phyloP scores from a whole-genome alignment of 495 filamentous ascomycete species.

The Talaromyces ruber region DNA sequence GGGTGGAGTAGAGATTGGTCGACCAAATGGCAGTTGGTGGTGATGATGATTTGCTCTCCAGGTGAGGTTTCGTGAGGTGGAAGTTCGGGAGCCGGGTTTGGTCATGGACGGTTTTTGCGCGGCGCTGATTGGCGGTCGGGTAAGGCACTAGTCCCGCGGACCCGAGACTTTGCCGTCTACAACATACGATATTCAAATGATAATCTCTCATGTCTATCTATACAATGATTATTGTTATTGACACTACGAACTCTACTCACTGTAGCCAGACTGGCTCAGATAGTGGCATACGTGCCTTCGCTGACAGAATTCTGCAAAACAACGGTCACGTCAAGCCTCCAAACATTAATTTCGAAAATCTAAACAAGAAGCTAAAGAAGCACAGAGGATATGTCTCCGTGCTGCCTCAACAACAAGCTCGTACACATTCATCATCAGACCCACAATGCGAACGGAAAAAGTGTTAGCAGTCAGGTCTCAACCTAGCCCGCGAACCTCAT shows the following conservation, averaged over 20 bases:
- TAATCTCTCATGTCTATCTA: background rate
- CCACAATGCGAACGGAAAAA: background rate
- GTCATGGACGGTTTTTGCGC: background rate
- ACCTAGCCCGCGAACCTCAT: background rate
- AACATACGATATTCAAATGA: background rate
- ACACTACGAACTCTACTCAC: background rate
- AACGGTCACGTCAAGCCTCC: background rate
- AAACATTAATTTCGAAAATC: background rate
- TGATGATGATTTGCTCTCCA: slow-evolving; percentile 1
- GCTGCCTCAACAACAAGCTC: background rate
- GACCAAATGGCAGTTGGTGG: slow-evolving; percentile 16
- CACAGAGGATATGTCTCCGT: background rate
- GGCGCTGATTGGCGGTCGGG: background rate
- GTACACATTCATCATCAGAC: background rate
- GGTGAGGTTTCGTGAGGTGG: background rate
- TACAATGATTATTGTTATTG: background rate
- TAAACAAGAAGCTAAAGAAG: background rate
- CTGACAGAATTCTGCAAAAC: background rate
- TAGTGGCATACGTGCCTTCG: background rate
- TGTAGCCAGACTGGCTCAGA: background rate
- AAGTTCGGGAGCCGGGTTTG: slow-evolving; percentile 3
- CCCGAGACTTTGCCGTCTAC: slow-evolving; percentile 7
- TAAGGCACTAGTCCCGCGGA: background rate
- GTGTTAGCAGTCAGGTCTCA: background rate
- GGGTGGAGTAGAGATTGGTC: slow-evolving; percentile 26